Evolutionary conservation across 2,329 filamentous ascomycete genomes (phyloP).

Genomic region (Didymosphaeria variabile): DNA sequence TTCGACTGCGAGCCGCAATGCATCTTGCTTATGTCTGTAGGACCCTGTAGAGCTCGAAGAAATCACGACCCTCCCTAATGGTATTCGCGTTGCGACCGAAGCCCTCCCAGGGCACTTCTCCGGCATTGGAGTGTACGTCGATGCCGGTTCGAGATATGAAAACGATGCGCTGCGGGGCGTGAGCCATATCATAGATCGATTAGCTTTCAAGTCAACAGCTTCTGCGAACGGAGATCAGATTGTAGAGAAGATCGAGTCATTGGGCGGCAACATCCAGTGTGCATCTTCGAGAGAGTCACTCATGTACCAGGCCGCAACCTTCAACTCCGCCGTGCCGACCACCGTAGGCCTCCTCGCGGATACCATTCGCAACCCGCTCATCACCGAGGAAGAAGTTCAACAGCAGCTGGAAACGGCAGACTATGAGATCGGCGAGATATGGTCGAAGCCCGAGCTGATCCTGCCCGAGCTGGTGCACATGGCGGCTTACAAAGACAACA

Average conservation of each 20-base stretch:
- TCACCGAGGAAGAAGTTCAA: constrained; percentile 86
- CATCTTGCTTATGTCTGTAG: constrained; percentile 50
- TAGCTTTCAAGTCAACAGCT: constrained; percentile 91
- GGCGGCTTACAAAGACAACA: constrained; percentile 95
- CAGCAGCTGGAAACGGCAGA: constrained; percentile 90
- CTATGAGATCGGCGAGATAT: constrained; percentile 97
- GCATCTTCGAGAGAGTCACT: constrained; percentile 93
- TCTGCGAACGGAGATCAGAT: constrained; percentile 80
- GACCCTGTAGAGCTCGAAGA: constrained; percentile 88
- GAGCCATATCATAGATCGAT: constrained; percentile 93
- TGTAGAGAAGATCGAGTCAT: constrained; percentile 83
- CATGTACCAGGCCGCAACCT: constrained; percentile 99
- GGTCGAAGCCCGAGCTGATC: constrained; percentile 96
- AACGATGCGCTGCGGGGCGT: constrained; percentile 84
- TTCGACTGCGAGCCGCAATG: constrained; percentile 1
- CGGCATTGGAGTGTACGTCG: constrained; percentile 93
- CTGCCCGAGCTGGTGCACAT: constrained; percentile 94
- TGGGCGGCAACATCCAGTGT: constrained; percentile 97
- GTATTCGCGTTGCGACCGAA: constrained; percentile 92
- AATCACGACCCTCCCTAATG: constrained; percentile 90
- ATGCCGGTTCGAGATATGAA: constrained; percentile 94
- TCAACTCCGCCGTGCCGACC: constrained; percentile 88
- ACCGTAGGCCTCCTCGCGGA: constrained; percentile 88
- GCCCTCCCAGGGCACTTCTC: constrained; percentile 94
- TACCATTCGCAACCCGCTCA: constrained; percentile 84